These are phyloP conservation scores for Linderniella brevidens DNA, from an alignment of 257 asterid species.

Conservation along the genomic window DNA sequence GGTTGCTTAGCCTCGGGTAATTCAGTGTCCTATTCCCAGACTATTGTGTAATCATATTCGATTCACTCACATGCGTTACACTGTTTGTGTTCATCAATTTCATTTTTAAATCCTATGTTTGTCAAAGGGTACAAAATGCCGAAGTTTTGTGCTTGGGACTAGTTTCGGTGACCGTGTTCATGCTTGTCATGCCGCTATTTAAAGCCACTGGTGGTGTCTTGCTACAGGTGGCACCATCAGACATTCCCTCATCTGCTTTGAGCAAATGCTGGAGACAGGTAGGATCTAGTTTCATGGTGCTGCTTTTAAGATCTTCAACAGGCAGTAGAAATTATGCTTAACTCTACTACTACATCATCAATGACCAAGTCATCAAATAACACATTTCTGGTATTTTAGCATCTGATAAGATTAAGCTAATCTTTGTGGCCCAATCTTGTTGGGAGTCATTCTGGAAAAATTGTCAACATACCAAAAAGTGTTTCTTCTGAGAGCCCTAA, in stretches of 20 bases:
- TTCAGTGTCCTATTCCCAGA: background rate
- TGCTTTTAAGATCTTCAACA: too few species aligned
- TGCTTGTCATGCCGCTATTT: constrained; percentile 88
- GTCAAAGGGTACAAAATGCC: constrained; percentile 69
- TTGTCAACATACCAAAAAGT: too few species aligned
- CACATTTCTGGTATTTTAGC: too few species aligned
- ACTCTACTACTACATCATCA: too few species aligned
- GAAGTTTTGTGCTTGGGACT: constrained; percentile 90
- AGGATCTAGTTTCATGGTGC: background rate
- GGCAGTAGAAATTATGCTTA: too few species aligned
- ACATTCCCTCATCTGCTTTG: constrained; percentile 67
- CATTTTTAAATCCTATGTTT: constrained; percentile 1
- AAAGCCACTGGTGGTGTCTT: constrained; percentile 69
- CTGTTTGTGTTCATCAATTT: background rate
- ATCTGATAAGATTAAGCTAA: too few species aligned
- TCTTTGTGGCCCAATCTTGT: too few species aligned
- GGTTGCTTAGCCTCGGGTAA: constrained; percentile 95
- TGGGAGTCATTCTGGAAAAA: too few species aligned
- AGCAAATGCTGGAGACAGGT: constrained; percentile 94
- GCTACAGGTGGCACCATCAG: constrained; percentile 78
- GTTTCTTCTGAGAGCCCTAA: too few species aligned
- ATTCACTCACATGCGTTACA: background rate
- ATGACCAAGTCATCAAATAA: too few species aligned
- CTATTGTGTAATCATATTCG: background rate
- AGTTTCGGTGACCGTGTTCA: constrained; percentile 72